These are phyloP conservation scores for Panellus pusillus DNA, from an alignment of 768 basidiomycete species.

Conservation along the genomic window DNA sequence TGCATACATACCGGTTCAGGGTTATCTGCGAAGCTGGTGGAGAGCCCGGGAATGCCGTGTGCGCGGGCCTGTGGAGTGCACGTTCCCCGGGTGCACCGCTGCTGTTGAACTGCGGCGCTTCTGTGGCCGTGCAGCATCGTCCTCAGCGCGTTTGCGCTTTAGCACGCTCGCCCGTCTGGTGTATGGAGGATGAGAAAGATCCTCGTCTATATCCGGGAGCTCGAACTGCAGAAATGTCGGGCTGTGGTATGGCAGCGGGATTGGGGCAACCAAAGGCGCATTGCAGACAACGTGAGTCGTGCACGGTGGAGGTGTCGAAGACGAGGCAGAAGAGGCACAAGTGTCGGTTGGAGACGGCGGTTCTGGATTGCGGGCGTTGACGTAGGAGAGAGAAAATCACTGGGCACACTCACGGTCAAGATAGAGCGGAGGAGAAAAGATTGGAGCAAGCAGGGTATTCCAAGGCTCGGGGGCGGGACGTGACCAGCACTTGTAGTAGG, in stretches of 20 bases:
- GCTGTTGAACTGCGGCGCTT: constrained; percentile 20
- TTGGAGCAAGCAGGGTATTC: constrained; percentile 19
- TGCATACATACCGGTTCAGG: too few relatives aligned
- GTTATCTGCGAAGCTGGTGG: constrained; percentile 12
- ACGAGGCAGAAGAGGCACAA: constrained; percentile 19
- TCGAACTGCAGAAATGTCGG: constrained; percentile 71
- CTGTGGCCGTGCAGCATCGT: constrained; percentile 16
- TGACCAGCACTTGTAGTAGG: constrained; percentile 19
- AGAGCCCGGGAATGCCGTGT: constrained; percentile 9
- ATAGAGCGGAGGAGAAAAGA: constrained; percentile 18
- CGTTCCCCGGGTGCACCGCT: neutral
- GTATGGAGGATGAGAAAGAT: constrained; percentile 71
- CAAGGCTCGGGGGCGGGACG: constrained; percentile 18
- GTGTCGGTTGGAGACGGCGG: constrained; percentile 46
- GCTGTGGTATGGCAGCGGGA: constrained; percentile 68
- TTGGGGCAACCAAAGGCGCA: constrained; percentile 67
- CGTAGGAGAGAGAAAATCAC: neutral
- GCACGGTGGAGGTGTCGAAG: constrained; percentile 28
- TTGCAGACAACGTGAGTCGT: constrained; percentile 58
- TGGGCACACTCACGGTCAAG: constrained; percentile 27
- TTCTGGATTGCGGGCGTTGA: constrained; percentile 25
- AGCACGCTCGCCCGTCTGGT: constrained; percentile 28
- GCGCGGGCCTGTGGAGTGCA: constrained; percentile 4
- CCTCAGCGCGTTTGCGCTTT: constrained; percentile 52
- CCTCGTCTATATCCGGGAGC: constrained; percentile 65